A percentile compares a stretch with the other conserved stretches of the same genome.
phyloP scores from a whole-genome alignment of 179 eudicot species.

The Dionaea muscipula region DNA sequence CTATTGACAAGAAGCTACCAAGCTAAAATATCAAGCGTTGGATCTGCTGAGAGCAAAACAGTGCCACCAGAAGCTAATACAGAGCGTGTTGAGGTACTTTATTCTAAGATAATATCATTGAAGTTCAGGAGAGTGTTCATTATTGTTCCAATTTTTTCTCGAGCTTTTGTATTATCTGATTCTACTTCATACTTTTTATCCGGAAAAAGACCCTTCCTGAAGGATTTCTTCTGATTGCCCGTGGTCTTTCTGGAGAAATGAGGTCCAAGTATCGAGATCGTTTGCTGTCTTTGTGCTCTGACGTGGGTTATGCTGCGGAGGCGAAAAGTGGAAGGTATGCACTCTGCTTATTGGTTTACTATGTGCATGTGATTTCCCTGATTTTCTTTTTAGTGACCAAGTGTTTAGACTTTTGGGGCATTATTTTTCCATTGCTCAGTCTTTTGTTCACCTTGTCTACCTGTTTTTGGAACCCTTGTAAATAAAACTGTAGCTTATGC shows the following conservation, averaged over 20 bases:
- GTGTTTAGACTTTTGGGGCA: neutral
- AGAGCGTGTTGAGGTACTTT: constrained; percentile 85
- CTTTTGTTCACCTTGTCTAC: neutral
- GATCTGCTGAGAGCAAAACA: constrained; percentile 87
- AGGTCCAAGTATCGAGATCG: constrained; percentile 90
- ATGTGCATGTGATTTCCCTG: neutral
- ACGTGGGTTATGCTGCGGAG: constrained; percentile 97
- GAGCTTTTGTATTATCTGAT: constrained; percentile 13
- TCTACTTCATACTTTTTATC: constrained; percentile 30
- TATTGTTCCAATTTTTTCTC: constrained; percentile 8
- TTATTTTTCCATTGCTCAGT: neutral
- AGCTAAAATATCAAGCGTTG: constrained; percentile 65
- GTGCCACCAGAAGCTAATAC: constrained; percentile 82
- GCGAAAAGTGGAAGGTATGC: constrained; percentile 89
- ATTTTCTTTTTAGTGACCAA: neutral
- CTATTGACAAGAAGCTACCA: constrained; percentile 82
- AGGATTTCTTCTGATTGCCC: constrained; percentile 80
- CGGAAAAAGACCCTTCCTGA: constrained; percentile 70
- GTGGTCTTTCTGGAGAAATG: constrained; percentile 41
- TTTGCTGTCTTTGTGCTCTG: constrained; percentile 85
- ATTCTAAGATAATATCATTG: constrained; percentile 4
- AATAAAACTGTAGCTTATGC: constrained; percentile 15
- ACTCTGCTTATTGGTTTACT: neutral
- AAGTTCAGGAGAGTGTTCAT: no score
- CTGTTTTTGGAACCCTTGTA: neutral